Percentiles rank a stretch among this genome's conserved stretches.
These are phyloP conservation scores for Juncus effusus DNA, from an alignment of 176 grass and related monocot genomes.

Conservation along the genomic window DNA sequence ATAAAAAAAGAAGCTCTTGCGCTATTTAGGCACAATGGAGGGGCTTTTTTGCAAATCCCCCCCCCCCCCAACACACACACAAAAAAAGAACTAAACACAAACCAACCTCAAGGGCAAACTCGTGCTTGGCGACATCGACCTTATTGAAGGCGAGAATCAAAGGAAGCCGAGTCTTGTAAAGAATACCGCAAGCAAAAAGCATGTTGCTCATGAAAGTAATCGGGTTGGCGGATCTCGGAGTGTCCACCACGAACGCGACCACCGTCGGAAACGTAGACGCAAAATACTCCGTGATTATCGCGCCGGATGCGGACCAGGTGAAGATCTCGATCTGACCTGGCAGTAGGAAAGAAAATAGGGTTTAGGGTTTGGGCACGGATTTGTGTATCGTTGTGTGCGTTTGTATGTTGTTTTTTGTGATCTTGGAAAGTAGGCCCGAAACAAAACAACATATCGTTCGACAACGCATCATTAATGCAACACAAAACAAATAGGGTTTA, in stretches of 20 bases:
- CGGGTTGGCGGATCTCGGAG: slow-evolving; percentile 76
- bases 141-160: slow-evolving; percentile 88
- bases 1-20: too few relatives aligned
- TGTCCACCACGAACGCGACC: slow-evolving; percentile 84
- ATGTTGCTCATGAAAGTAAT: slow-evolving; percentile 97
- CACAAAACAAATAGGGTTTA: too few relatives aligned
- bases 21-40: too few relatives aligned
- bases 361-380: too few relatives aligned
- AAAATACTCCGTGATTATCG: slow-evolving; percentile 95
- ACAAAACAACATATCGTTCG: too few relatives aligned
- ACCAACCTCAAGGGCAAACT: slow-evolving; percentile 70
- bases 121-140: slow-evolving; percentile 81
- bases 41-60: neutral
- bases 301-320: slow-evolving; percentile 97
- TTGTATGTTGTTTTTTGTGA: too few relatives aligned
- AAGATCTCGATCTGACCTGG: slow-evolving; percentile 98
- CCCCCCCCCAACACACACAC: too few relatives aligned
- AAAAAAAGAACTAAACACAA: neutral
- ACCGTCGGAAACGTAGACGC: slow-evolving; percentile 93
- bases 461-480: too few relatives aligned
- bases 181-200: slow-evolving; percentile 94
- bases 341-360: too few relatives aligned
- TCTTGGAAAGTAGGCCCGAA: too few relatives aligned
- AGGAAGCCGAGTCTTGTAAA: slow-evolving; percentile 87
- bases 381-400: too few relatives aligned